Evolutionary conservation across 768 basidiomycete genomes (phyloP).

Genomic region (Leccinum disarticulatum): DNA sequence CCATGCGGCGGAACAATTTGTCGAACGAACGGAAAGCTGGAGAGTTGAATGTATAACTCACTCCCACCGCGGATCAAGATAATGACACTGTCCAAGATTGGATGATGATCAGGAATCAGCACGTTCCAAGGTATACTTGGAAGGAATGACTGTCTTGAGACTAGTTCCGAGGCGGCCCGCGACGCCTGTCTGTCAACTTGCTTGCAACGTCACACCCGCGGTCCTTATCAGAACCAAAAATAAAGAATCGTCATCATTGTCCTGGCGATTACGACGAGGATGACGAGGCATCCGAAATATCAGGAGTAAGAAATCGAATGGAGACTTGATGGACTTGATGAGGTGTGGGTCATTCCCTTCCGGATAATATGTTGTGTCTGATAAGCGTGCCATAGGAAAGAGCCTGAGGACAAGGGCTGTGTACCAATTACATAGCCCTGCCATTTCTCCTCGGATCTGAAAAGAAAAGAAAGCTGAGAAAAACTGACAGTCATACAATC

Average conservation of each 20-base stretch:
- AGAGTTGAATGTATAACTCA: neutral
- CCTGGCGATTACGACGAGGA: neutral
- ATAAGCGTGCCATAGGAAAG: neutral
- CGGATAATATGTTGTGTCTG: neutral
- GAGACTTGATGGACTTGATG: neutral
- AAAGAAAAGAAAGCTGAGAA: neutral
- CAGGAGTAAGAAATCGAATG: neutral
- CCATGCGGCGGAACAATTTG: neutral
- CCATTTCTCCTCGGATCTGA: neutral
- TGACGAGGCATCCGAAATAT: neutral
- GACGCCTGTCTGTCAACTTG: neutral
- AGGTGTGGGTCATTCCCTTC: neutral
- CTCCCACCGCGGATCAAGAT: neutral
- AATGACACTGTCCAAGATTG: neutral
- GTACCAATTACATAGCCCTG: neutral
- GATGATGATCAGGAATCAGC: neutral
- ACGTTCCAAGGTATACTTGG: neutral
- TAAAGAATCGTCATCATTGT: neutral
- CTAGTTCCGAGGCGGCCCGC: neutral
- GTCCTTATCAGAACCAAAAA: neutral
- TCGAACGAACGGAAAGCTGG: neutral
- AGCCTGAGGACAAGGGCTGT: neutral
- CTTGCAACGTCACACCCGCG: neutral
- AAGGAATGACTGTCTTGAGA: no score
- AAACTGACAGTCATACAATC: neutral